These are phyloP conservation scores for Phylloporus arenicola DNA, from an alignment of 768 basidiomycete species.

Conservation along the genomic window DNA sequence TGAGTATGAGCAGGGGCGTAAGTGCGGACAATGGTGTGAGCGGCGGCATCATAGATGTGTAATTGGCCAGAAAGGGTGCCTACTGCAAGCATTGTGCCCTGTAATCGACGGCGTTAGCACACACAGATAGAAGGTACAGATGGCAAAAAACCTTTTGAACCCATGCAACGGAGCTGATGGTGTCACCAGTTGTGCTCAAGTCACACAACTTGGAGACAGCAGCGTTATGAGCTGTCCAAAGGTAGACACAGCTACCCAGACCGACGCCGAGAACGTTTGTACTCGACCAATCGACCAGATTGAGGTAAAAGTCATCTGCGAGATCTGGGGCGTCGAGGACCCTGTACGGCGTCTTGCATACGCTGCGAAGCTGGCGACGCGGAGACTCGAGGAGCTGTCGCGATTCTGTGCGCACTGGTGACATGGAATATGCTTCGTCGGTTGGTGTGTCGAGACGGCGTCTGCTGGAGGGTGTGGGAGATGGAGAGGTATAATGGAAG, in stretches of 20 bases:
- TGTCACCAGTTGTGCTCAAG: slow-evolving; percentile 55
- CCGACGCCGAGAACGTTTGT: slow-evolving; percentile 95
- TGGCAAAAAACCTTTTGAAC: slow-evolving; percentile 58
- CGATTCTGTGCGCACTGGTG: slow-evolving; percentile 81
- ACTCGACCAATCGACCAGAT: slow-evolving; percentile 94
- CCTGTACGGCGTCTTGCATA: slow-evolving; percentile 93
- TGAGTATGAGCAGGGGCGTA: slow-evolving; percentile 82
- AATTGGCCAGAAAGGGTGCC: slow-evolving; percentile 87
- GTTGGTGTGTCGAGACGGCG: slow-evolving; percentile 74
- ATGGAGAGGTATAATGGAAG: slow-evolving; percentile 64
- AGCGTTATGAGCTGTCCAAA: slow-evolving; percentile 95
- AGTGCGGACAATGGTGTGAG: slow-evolving; percentile 67
- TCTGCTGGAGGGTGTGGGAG: slow-evolving; percentile 40
- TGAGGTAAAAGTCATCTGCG: slow-evolving; percentile 97
- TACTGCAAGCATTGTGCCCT: slow-evolving; percentile 86
- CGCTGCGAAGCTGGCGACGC: slow-evolving; percentile 69
- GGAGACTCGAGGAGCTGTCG: slow-evolving; percentile 81
- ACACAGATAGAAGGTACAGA: not conserved
- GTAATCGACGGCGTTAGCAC: not conserved
- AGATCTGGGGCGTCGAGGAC: slow-evolving; percentile 96
- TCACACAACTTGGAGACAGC: slow-evolving; percentile 91
- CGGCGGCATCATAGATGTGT: slow-evolving; percentile 89
- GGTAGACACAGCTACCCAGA: slow-evolving; percentile 86
- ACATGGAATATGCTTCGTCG: slow-evolving; percentile 86
- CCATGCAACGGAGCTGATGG: slow-evolving; percentile 88